These are phyloP conservation scores for Claviceps quebecensis DNA, from an alignment of 2,329 filamentous ascomycete genomes.

Conservation along the genomic window DNA sequence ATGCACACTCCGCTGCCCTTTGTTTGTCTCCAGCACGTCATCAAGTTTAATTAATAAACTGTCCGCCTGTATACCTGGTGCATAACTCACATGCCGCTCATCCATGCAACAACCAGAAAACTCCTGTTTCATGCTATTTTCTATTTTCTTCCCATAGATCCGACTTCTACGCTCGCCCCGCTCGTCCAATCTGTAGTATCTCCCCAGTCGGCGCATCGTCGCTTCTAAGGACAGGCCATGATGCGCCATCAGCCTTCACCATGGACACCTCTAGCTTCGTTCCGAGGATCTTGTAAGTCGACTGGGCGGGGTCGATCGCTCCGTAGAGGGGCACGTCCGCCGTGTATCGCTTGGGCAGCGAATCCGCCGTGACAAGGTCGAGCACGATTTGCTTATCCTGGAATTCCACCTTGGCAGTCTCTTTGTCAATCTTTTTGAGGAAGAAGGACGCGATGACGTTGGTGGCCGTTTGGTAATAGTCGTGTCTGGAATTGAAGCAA, in stretches of 20 bases:
- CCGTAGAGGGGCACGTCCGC: slow-evolving; percentile 63
- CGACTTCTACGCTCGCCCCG: slow-evolving; percentile 31
- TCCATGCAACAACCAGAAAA: slow-evolving; percentile 1
- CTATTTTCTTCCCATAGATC: not conserved
- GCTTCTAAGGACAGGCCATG: slow-evolving; percentile 74
- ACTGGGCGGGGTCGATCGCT: slow-evolving; percentile 60
- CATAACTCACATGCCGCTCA: slow-evolving; percentile 1
- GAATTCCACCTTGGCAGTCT: slow-evolving; percentile 60
- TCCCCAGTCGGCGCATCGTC: slow-evolving; percentile 58
- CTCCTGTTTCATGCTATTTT: not conserved
- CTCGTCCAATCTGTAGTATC: slow-evolving; percentile 79
- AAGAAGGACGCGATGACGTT: slow-evolving; percentile 85
- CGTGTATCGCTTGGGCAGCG: slow-evolving; percentile 62
- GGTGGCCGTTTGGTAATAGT: slow-evolving; percentile 86
- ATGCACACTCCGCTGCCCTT: not conserved
- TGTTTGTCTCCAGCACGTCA: not conserved
- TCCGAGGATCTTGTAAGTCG: slow-evolving; percentile 66
- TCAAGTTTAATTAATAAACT: not conserved
- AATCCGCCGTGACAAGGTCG: slow-evolving; percentile 74
- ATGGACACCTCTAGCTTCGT: slow-evolving; percentile 79
- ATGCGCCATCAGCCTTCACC: slow-evolving; percentile 54
- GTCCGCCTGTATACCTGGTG: not conserved
- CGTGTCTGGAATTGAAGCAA: slow-evolving; percentile 31
- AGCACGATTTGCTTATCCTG: slow-evolving; percentile 48
- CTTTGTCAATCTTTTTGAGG: slow-evolving; percentile 91